Percentiles rank a stretch among this genome's conserved stretches.
These are phyloP conservation scores for Acrasis kona DNA, from an alignment of 78 protist genomes.

Conservation along the genomic window DNA sequence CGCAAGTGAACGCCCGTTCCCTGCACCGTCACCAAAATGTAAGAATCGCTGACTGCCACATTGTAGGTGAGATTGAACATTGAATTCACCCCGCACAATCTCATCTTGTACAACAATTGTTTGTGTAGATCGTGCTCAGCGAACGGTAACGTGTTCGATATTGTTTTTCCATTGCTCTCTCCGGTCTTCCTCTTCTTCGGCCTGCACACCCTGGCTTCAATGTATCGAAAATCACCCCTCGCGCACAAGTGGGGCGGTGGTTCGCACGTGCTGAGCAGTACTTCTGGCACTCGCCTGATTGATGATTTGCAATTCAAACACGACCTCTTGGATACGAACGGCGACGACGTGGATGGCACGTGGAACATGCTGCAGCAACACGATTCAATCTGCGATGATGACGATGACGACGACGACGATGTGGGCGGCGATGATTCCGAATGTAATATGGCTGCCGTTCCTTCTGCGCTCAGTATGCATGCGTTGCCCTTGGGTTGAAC, in stretches of 20 bases:
- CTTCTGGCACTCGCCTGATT: slow-evolving; percentile 58
- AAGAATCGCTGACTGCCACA: background rate
- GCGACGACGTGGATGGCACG: slow-evolving; percentile 12
- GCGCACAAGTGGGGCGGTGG: slow-evolving; percentile 37
- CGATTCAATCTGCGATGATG: no score
- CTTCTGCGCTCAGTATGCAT: slow-evolving; percentile 9
- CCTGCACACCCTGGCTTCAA: slow-evolving; percentile 25
- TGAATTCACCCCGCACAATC: slow-evolving; percentile 8
- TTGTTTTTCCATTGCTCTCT: slow-evolving; percentile 42
- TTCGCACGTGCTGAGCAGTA: slow-evolving; percentile 41
- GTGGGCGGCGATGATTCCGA: background rate
- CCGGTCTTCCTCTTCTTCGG: slow-evolving; percentile 11
- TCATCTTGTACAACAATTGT: slow-evolving; percentile 58
- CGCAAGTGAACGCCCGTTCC: background rate
- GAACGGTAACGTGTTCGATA: slow-evolving; percentile 62
- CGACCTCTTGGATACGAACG: slow-evolving; percentile 16
- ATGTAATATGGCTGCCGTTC: slow-evolving; percentile 36
- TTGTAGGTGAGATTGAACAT: background rate
- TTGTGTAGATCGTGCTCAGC: slow-evolving; percentile 72
- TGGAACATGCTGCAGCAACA: background rate
- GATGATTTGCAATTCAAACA: background rate
- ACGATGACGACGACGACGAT: no score
- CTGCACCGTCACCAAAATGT: background rate
- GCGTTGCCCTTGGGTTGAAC: slow-evolving; percentile 25
- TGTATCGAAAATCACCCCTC: background rate